phyloP scores from a whole-genome alignment of 805 yeast genomes.

The Saccharomycopsis fermentans region DNA sequence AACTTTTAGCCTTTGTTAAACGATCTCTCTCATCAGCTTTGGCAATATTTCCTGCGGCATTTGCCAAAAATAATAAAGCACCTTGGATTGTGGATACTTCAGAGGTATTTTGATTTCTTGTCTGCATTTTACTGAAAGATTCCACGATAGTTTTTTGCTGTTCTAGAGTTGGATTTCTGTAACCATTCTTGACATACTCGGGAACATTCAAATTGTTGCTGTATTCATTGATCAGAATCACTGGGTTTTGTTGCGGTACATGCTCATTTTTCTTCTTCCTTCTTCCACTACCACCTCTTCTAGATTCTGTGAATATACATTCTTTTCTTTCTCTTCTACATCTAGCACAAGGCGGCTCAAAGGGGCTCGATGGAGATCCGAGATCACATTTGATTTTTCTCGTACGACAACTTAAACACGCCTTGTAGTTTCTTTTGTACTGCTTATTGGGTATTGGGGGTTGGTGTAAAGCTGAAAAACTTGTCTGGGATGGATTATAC shows the following conservation, averaged over 20 bases:
- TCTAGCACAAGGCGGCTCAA: conserved; percentile 74
- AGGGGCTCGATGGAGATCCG: conserved; percentile 64
- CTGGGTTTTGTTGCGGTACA: neutral
- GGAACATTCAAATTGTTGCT: neutral
- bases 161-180: neutral
- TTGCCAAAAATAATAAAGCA: conserved; percentile 62
- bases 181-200: neutral
- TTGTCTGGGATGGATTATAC: neutral
- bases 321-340: conserved; percentile 75
- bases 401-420: conserved; percentile 77
- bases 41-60: conserved; percentile 71
- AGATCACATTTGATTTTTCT: conserved; percentile 82
- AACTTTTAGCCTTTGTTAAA: neutral
- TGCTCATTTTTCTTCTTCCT: conserved; percentile 21
- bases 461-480: neutral
- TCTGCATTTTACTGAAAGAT: neutral
- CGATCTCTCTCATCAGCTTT: conserved; percentile 51
- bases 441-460: conserved; percentile 8
- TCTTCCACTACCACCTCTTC: conserved; percentile 37
- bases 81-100: conserved; percentile 37
- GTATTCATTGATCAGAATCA: neutral
- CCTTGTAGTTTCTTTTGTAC: conserved; percentile 62
- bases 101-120: conserved; percentile 1
- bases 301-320: conserved; percentile 59
- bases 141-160: conserved; percentile 3